A percentile compares a stretch with the other conserved stretches of the same genome.
Conservation (phyloP, 768 basidiomycete genomes). For the Pholiota molesta region DNA sequence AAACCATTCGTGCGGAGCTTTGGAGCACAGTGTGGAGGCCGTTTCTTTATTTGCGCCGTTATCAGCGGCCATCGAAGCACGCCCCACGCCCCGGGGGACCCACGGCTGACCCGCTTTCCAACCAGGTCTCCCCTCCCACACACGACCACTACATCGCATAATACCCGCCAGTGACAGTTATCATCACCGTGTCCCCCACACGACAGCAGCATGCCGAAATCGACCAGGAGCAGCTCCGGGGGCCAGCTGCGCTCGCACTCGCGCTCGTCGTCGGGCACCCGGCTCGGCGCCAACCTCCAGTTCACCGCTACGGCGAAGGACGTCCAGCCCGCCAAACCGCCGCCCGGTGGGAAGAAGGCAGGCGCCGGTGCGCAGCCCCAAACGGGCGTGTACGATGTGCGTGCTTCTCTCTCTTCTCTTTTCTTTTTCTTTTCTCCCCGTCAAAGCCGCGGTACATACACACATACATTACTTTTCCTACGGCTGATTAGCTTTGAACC, state of each 20-base stretch:
- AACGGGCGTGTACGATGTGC: background rate
- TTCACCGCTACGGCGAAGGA: slow-evolving; percentile 64
- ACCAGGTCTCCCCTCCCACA: background rate
- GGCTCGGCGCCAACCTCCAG: slow-evolving; percentile 61
- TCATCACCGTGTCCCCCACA: background rate
- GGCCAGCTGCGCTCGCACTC: slow-evolving; percentile 62
- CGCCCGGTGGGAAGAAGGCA: background rate
- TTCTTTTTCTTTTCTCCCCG: background rate
- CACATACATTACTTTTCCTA: background rate
- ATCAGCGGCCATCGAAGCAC: slow-evolving; percentile 1
- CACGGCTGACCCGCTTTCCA: background rate
- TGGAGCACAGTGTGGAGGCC: background rate
- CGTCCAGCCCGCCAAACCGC: slow-evolving; percentile 33
- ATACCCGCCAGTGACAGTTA: background rate
- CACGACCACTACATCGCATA: background rate
- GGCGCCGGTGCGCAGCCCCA: slow-evolving; percentile 47
- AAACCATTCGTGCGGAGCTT: too few species aligned
- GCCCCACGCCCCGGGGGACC: background rate
- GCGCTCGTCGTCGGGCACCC: slow-evolving; percentile 64
- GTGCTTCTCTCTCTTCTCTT: background rate
- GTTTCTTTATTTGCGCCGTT: background rate
- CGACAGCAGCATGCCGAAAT: slow-evolving; percentile 37
- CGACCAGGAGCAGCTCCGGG: slow-evolving; percentile 45
- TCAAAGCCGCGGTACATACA: background rate
- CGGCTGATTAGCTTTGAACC: background rate